Evolutionary conservation across 2,329 filamentous ascomycete genomes (phyloP), one percentile per base, ranked within the genome.

Genomic region (Albifimbria verrucaria): DNA sequence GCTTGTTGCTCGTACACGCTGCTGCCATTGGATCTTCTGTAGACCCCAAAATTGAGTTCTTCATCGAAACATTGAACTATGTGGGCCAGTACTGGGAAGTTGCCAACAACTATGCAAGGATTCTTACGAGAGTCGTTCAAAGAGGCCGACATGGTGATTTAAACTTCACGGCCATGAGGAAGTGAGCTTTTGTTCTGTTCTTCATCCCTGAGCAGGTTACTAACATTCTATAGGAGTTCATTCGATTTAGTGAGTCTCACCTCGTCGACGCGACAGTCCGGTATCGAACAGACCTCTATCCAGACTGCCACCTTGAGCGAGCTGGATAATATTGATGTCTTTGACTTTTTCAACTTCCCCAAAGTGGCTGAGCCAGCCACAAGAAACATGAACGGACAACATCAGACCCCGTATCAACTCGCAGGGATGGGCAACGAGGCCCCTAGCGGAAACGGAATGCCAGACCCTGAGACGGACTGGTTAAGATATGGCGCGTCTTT

Each of bases 271-370:
- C 65, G 72, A 17, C 68, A 62, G 10, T 73, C 72, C 0, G 70
- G 69, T 3, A 32, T 73, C 1, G 71, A 75, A 23, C 67, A 65
- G 3, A 72, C 69, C 4, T 70, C 71, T 17, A 71, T 71, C 0
- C 72, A 72, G 42, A 59, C 65, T 2, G 69, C 70, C 4, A 70
- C 73, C 0, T 63, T 72, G 4, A 68, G 63, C 55, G 73, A 76
- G 52, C 63, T 76, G 2, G 74, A 76, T 53, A 71, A 69, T 44
- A 73, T 76, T 20, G 73, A 76, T 23, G 65, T 76, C 3, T 76
- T 76, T 44, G 73, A 75, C 56, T 76, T 76, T 52, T 76, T 76
- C 60, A 74, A 76, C 22, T 73, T 71, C 42, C 73, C 73, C 12
- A 71, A 70, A 18, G 52, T 70, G 1, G 52, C 62, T 1, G 61